Evolutionary conservation across 2,329 filamentous ascomycete species (phyloP).

Genomic region (Fusarium sororula): DNA sequence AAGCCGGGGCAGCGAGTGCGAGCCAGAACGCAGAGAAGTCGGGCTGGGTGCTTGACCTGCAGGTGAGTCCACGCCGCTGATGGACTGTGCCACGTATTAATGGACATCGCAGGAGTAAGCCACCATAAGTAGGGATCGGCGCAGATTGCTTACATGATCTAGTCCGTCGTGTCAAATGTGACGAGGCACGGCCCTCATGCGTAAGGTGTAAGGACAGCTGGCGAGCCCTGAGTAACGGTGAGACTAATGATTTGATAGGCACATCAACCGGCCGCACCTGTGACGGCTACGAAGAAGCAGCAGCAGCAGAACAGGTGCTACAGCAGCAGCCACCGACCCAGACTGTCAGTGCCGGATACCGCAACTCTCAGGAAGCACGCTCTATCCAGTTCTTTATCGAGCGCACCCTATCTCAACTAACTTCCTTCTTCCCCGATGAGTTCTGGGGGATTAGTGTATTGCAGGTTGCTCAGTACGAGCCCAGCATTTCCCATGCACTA

Average conservation of each 20-base stretch:
- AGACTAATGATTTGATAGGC: not conserved
- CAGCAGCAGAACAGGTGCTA: fast-evolving
- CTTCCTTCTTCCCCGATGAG: not conserved
- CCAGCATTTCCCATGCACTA: not conserved
- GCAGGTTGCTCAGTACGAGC: not conserved
- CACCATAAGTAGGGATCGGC: not conserved
- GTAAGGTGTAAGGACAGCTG: not conserved
- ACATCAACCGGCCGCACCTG: not conserved
- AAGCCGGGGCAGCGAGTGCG: not conserved
- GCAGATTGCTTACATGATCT: not conserved
- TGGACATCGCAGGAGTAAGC: not conserved
- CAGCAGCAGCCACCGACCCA: not conserved
- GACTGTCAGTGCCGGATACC: not conserved
- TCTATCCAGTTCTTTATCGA: not conserved
- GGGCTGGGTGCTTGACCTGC: not conserved
- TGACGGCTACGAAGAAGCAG: not conserved
- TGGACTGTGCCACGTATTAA: not conserved
- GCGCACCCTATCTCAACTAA: not conserved
- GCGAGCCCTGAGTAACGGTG: too few species aligned
- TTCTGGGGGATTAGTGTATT: not conserved
- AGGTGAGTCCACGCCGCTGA: not conserved
- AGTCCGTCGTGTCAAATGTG: not conserved
- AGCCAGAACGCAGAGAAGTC: not conserved
- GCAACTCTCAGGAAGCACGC: not conserved
- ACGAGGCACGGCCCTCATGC: not conserved